These are phyloP conservation scores for Tagetes erecta DNA, from an alignment of 129 eudicot species.

Conservation along the genomic window DNA sequence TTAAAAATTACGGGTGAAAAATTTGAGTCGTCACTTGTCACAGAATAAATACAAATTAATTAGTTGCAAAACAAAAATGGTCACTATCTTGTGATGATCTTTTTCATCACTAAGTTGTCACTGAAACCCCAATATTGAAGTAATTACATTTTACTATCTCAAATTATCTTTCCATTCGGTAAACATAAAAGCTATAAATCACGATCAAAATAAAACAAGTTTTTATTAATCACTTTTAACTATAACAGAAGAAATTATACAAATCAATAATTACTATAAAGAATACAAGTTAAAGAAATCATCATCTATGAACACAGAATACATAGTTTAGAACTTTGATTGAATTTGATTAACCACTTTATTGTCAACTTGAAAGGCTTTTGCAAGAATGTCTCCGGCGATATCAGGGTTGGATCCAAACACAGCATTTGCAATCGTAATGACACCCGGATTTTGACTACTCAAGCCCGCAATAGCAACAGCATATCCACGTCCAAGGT, in stretches of 20 bases:
- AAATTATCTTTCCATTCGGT: not conserved
- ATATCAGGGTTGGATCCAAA: slow-evolving; percentile 39
- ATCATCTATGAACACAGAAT: not conserved
- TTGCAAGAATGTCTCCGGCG: slow-evolving; percentile 26
- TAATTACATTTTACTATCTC: too few species aligned
- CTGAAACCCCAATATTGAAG: too few species aligned
- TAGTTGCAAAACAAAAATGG: too few species aligned
- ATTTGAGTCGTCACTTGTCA: too few species aligned
- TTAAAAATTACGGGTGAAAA: too few species aligned
- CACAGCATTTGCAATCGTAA: slow-evolving; percentile 36
- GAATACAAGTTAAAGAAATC: not conserved
- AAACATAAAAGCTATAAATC: not conserved
- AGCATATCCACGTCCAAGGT: slow-evolving; percentile 21
- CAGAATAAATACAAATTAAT: too few species aligned
- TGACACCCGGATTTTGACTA: slow-evolving; percentile 44
- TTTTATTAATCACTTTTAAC: not conserved
- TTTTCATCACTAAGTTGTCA: too few species aligned
- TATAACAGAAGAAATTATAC: not conserved
- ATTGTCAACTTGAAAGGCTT: slow-evolving; percentile 30
- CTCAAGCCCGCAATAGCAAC: slow-evolving; percentile 37
- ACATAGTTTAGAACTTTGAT: slow-evolving; percentile 15
- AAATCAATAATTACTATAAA: not conserved
- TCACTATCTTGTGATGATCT: too few species aligned
- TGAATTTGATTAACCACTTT: slow-evolving; percentile 20
- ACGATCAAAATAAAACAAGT: not conserved